Evolutionary conservation across 2,329 filamentous ascomycete species (phyloP), one percentile per base, ranked within the genome.

Genomic region (Penicillium sp.): DNA sequence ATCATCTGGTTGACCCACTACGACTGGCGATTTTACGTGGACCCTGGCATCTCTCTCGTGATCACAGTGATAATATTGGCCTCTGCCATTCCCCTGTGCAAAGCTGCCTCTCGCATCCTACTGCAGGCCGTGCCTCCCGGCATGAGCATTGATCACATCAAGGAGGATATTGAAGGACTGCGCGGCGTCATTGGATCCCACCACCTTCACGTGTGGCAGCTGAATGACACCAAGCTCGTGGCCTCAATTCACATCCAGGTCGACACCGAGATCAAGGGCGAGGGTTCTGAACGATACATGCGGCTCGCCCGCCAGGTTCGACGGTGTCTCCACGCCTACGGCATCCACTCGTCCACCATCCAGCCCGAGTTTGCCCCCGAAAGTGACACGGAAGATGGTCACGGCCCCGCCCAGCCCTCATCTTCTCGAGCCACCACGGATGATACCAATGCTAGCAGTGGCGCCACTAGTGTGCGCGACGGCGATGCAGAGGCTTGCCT

Each of bases 131-230:
- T 93, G 0, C 93, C 93, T 0, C 84, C 89, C 43, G 86, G 91
- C 38, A 83, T 98, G 56, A 83, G 84, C 53, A 80, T 96, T 41
- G 84, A 90, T 50, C 87, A 97, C 44, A 91, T 98, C 65, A 86
- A 88, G 52, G 84, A 91, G 51, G 93, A 98, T 62, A 95, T 98
- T 38, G 80, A 90, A 60, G 72, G 79, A 11, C 80, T 98, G 4
- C 84, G 86, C 0, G 90, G 90, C 28, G 86, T 98, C 33, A 74
- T 93, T 46, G 88, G 86, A 62, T 95, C 89, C 60, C 93, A 98
- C 68, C 91, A 98, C 64, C 77, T 98, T 15, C 93, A 98, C 63
- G 89, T 98, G 47, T 98, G 93, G 93, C 91, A 97, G 66, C 78
- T 98, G 21, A 94, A 86, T 11, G 91, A 97, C 62, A 93, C 89